Conservation (phyloP, 2,329 filamentous ascomycete genomes). For the Hypomyces perniciosus region DNA sequence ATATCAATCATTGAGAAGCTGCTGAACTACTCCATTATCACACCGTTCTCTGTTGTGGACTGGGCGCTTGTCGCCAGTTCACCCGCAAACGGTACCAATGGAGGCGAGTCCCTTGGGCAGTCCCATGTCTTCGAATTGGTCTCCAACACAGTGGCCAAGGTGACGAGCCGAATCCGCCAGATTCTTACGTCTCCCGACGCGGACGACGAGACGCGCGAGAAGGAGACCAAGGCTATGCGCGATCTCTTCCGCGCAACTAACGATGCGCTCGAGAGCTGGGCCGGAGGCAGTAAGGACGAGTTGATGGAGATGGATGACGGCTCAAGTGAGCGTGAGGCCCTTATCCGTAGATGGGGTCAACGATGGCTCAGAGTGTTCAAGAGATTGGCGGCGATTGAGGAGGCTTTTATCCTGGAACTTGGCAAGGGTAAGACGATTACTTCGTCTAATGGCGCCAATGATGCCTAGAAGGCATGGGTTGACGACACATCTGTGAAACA, state of each 20-base stretch:
- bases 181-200: slow-evolving; percentile 59
- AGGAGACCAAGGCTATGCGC: slow-evolving; percentile 68
- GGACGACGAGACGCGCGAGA: slow-evolving; percentile 59
- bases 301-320: slow-evolving; percentile 64
- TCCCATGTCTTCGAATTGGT: slow-evolving; percentile 86
- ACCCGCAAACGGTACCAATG: slow-evolving; percentile 43
- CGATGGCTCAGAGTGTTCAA: slow-evolving; percentile 83
- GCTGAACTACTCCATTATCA: slow-evolving; percentile 93
- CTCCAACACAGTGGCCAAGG: slow-evolving; percentile 80
- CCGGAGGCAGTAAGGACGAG: slow-evolving; percentile 65
- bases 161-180: slow-evolving; percentile 78
- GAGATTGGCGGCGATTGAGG: slow-evolving; percentile 78
- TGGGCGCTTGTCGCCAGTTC: slow-evolving; percentile 69
- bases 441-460: slow-evolving; percentile 10
- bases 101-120: slow-evolving; percentile 63
- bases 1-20: slow-evolving; percentile 93
- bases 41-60: slow-evolving; percentile 75
- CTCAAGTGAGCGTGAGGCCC: slow-evolving; percentile 50
- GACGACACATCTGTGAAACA: slow-evolving; percentile 6
- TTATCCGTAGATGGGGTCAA: slow-evolving; percentile 73
- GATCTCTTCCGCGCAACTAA: slow-evolving; percentile 77
- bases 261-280: slow-evolving; percentile 68
- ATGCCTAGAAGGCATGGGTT: slow-evolving; percentile 7
- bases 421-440: slow-evolving; percentile 20
- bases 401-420: slow-evolving; percentile 50